These are phyloP conservation scores for Prunella vulgaris DNA, from an alignment of 257 asterid genomes.

Conservation along the genomic window DNA sequence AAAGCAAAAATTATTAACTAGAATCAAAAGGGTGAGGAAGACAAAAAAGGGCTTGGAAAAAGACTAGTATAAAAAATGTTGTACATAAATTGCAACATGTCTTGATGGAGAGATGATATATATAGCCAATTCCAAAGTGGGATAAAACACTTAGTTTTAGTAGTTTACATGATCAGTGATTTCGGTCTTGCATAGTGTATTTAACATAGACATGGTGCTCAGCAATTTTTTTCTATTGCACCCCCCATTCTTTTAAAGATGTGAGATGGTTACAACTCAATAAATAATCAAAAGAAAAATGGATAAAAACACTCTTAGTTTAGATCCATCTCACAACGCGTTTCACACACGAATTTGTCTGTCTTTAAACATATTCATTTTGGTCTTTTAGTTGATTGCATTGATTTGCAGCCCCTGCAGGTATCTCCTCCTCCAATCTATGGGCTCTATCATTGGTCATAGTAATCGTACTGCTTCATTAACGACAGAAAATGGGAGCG, in stretches of 20 bases:
- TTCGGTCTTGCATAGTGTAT: no score
- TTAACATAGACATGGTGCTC: no score
- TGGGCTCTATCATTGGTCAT: constrained; percentile 36
- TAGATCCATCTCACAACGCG: no score
- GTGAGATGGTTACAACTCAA: background rate
- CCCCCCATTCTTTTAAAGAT: no score
- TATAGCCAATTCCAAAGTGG: background rate
- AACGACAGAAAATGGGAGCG: constrained; percentile 36
- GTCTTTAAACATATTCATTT: no score
- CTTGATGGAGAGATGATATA: background rate
- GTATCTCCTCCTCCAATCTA: constrained; percentile 25
- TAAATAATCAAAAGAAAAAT: no score
- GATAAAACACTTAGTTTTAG: background rate
- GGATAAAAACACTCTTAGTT: background rate
- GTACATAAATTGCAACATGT: no score
- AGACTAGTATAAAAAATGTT: background rate
- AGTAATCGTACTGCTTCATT: constrained; percentile 24
- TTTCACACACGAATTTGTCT: no score
- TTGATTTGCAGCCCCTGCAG: constrained; percentile 59
- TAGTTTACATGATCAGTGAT: background rate
- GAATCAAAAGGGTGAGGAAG: background rate
- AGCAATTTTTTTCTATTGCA: no score
- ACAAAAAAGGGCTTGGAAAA: background rate
- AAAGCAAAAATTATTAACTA: background rate
- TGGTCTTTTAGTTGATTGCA: background rate